A percentile compares a stretch with the other conserved stretches of the same genome.
Conservation (phyloP, 2,329 filamentous ascomycete species). For the Ophiocordyceps camponoti-floridani region DNA sequence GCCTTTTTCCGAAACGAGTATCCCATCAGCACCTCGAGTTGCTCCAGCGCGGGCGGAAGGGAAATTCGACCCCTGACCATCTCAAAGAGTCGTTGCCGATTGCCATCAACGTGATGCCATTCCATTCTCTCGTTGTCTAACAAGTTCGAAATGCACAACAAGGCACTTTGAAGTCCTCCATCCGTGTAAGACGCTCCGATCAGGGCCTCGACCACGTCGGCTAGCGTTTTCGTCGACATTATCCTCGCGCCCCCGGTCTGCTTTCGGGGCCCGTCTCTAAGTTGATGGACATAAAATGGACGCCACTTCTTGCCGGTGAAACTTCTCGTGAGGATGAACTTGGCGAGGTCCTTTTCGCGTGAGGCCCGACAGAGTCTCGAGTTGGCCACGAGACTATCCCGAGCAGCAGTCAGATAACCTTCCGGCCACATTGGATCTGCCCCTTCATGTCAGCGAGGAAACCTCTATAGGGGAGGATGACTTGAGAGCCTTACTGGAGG, state of each 20-base stretch:
- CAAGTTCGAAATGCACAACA: slow-evolving; percentile 47
- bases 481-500: slow-evolving; percentile 22
- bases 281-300: slow-evolving; percentile 35
- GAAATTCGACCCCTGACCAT: slow-evolving; percentile 15
- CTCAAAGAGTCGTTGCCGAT: slow-evolving; percentile 24
- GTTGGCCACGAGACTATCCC: slow-evolving; percentile 59
- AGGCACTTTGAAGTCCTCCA: slow-evolving; percentile 45
- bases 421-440: slow-evolving; percentile 57
- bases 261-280: slow-evolving; percentile 7
- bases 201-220: slow-evolving; percentile 74
- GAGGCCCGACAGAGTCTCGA: slow-evolving; percentile 50
- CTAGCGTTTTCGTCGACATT: slow-evolving; percentile 62
- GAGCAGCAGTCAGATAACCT: slow-evolving; percentile 50
- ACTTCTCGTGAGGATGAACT: slow-evolving; percentile 48
- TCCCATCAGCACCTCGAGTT: slow-evolving; percentile 48
- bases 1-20: slow-evolving; percentile 52
- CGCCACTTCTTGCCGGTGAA: slow-evolving; percentile 61
- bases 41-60: slow-evolving; percentile 22
- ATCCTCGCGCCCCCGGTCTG: slow-evolving; percentile 10
- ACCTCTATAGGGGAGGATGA: neutral
- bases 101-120: slow-evolving; percentile 29
- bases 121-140: slow-evolving; percentile 30
- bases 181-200: slow-evolving; percentile 59
- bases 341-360: slow-evolving; percentile 44
- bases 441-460: neutral